Conservation (phyloP, 2,329 filamentous ascomycete species). For the Nemania bipapillata region DNA sequence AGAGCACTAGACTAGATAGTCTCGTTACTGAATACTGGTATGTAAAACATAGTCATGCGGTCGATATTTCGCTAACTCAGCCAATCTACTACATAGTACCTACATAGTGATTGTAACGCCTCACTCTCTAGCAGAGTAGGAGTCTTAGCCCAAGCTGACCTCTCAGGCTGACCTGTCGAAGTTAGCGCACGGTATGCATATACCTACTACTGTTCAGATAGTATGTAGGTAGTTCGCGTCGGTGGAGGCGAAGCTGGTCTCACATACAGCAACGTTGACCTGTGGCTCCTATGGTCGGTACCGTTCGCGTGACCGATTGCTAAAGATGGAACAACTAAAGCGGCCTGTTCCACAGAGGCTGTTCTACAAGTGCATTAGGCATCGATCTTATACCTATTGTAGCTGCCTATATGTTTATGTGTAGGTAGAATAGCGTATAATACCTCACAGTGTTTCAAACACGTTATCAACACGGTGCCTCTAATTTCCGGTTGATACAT, state of each 20-base stretch:
- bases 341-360: too few relatives aligned
- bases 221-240: neutral
- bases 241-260: neutral
- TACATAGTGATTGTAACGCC: neutral
- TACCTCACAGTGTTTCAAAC: neutral
- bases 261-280: too few relatives aligned
- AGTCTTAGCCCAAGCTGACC: too few relatives aligned
- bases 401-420: neutral
- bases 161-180: neutral
- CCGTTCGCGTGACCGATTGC: conserved; percentile 29
- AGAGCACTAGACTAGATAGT: neutral
- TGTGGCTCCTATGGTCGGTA: too few relatives aligned
- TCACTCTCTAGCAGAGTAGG: neutral
- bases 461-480: neutral
- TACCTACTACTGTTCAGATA: too few relatives aligned
- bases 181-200: too few relatives aligned
- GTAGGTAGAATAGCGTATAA: neutral
- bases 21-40: too few relatives aligned
- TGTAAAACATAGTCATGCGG: too few relatives aligned
- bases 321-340: too few relatives aligned
- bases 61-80: too few relatives aligned
- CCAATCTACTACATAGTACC: neutral
- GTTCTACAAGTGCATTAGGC: too few relatives aligned
- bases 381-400: too few relatives aligned
- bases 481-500: neutral